Base-by-base conservation (phyloP, 2,329 filamentous ascomycete genomes). In the Ascosphaera apis region DNA sequence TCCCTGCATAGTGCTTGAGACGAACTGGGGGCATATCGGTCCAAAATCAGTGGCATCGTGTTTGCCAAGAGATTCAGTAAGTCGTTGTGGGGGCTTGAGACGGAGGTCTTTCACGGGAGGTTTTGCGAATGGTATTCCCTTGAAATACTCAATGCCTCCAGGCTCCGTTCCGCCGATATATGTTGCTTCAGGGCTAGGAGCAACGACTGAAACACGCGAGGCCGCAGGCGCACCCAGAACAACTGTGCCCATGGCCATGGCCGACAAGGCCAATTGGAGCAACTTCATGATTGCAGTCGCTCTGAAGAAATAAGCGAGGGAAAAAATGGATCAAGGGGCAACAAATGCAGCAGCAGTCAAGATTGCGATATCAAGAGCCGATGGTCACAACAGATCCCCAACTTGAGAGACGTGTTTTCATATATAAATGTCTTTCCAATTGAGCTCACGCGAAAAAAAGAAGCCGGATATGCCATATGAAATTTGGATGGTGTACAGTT, bases 41-140 rank as follows among this genome's bases (percentile, higher is more conserved):
- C 73, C 64, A 13, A 52, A 45, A 0, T 63, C 64, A 0, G 67
- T 72, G 0, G 72, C 75, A 28, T 70, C 62, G 27, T 76, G 59
- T 0, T 61, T 72, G 1, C 75, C 76, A 1, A 79, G 52, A 0
- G 61, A 45, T 3, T 58, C 53, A 4, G 62, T 68, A 12, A 79
- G 55, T 5, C 65, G 59, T 47, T 71, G 63, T 1, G 80, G 80
- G 4, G 76, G 73, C 47, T 67, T 73, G 23, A 88, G 64, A 12
- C 80, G 71, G 16, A 81, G 58, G 2, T 60, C 50, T 0, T 74
- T 76, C 0, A 67, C 62, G 0, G 79, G 79, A 1, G 76, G 65
- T 41, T 79, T 60, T 2, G 78, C 77, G 47, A 72, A 88, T 2
- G 78, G 79, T 38, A 88, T 80, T 15, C 73, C 77, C 37, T 66